Evolutionary conservation across 1,139 yeast species (phyloP).

Genomic region (Yarrowia galli): DNA sequence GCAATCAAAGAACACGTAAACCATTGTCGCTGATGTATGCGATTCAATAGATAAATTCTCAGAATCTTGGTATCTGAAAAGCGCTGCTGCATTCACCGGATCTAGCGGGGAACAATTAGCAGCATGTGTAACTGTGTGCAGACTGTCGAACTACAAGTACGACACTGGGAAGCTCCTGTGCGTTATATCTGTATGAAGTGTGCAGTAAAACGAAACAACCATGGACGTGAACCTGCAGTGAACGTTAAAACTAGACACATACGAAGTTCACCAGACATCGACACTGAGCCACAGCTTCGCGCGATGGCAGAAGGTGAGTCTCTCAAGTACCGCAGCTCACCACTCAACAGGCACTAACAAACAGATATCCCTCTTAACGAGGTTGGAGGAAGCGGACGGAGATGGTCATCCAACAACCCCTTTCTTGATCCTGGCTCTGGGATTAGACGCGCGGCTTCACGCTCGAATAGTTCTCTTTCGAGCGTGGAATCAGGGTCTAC

Average conservation of each 20-base stretch:
- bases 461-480: slow-evolving; percentile 15
- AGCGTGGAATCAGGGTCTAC: slow-evolving; percentile 22
- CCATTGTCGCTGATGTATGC: no score
- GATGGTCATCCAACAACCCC: slow-evolving; percentile 34
- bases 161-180: neutral
- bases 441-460: slow-evolving; percentile 19
- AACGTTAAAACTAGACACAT: slow-evolving; percentile 2
- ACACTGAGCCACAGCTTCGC: neutral
- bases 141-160: no score
- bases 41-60: no score
- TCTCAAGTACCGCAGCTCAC: neutral
- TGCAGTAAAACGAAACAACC: neutral
- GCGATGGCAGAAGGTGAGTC: slow-evolving; percentile 31
- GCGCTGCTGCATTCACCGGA: no score
- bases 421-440: slow-evolving; percentile 24
- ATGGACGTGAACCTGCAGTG: neutral
- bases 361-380: slow-evolving; percentile 28
- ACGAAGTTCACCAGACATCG: neutral
- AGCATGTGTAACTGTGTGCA: no score
- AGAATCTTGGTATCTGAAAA: no score
- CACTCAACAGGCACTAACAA: neutral
- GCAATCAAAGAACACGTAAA: no score
- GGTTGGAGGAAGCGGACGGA: slow-evolving; percentile 12
- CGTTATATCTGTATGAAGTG: neutral
- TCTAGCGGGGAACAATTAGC: no score